These are phyloP conservation scores for Zymoseptoria tritici DNA, from an alignment of 2,329 filamentous ascomycete genomes.

Conservation along the genomic window DNA sequence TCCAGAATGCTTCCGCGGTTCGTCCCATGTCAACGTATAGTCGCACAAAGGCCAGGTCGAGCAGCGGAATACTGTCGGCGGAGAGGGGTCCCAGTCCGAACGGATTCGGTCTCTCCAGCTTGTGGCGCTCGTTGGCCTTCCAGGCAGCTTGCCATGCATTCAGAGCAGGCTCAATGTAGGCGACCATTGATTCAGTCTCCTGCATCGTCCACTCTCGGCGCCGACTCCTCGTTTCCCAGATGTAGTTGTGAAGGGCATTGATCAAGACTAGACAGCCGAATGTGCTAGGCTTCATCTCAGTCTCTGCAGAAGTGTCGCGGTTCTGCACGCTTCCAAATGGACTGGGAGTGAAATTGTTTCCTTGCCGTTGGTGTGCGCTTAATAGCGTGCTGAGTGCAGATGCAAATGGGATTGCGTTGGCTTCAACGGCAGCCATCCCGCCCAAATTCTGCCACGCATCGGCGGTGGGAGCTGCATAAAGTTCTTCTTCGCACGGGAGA, in stretches of 20 bases:
- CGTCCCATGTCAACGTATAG: constrained; percentile 89
- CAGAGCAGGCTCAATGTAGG: constrained; percentile 86
- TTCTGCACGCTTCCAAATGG: constrained; percentile 18
- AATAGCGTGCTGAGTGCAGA: constrained; percentile 73
- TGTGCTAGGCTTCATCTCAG: constrained; percentile 71
- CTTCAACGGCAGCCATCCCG: constrained; percentile 60
- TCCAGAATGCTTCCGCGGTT: constrained; percentile 90
- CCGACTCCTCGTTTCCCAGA: constrained; percentile 91
- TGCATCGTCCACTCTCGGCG: constrained; percentile 86
- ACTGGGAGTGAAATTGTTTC: constrained; percentile 16
- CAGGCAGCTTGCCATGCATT: constrained; percentile 92
- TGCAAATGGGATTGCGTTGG: constrained; percentile 70
- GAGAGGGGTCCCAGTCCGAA: constrained; percentile 75
- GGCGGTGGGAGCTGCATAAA: constrained; percentile 78
- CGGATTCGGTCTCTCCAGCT: constrained; percentile 74
- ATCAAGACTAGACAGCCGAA: constrained; percentile 89
- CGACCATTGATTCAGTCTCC: constrained; percentile 92
- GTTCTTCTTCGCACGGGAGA: constrained; percentile 85
- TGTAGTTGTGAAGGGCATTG: constrained; percentile 93
- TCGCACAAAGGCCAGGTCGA: constrained; percentile 87
- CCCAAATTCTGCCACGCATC: constrained; percentile 73
- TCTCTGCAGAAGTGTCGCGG: constrained; percentile 31
- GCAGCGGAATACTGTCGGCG: constrained; percentile 80
- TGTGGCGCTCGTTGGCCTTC: constrained; percentile 79
- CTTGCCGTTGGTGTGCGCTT: constrained; percentile 60